phyloP scores from a whole-genome alignment of 2,329 filamentous ascomycete genomes.

The Plectosphaerella sp. region DNA sequence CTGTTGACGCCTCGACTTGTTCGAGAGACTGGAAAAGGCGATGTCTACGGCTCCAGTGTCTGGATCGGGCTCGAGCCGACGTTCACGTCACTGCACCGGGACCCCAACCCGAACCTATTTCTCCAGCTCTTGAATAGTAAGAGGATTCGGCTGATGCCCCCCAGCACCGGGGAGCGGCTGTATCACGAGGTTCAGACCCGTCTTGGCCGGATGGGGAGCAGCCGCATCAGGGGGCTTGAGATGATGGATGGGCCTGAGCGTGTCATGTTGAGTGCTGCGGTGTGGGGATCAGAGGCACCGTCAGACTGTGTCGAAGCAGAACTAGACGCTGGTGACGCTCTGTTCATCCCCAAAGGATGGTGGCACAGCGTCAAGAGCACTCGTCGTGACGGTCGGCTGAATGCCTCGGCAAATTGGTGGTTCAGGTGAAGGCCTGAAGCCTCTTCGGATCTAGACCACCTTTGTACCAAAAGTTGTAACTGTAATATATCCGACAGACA shows the following conservation, averaged over 20 bases:
- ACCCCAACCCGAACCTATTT: constrained; percentile 93
- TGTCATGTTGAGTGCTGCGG: constrained; percentile 56
- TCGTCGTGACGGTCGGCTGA: constrained; percentile 26
- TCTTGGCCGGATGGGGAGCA: constrained; percentile 32
- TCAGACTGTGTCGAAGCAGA: constrained; percentile 44
- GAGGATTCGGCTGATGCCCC: constrained; percentile 64
- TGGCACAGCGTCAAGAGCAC: constrained; percentile 41
- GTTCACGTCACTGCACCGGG: constrained; percentile 84
- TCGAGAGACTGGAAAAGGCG: constrained; percentile 61
- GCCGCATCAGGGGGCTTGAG: constrained; percentile 67
- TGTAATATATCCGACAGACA: too few species aligned
- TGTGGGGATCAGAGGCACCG: constrained; percentile 55
- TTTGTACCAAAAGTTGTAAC: too few species aligned
- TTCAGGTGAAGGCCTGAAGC: constrained; percentile 26
- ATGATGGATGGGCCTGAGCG: constrained; percentile 87
- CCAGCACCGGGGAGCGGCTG: constrained; percentile 56
- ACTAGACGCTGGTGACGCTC: constrained; percentile 61
- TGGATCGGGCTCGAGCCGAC: constrained; percentile 88
- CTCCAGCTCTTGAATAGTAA: constrained; percentile 76
- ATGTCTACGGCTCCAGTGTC: constrained; percentile 81
- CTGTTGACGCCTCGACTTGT: constrained; percentile 66
- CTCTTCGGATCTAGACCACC: too few species aligned
- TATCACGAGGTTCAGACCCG: constrained; percentile 50
- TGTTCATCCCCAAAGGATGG: constrained; percentile 68
- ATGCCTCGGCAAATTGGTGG: constrained; percentile 42